Evolutionary conservation across 441 rosid species (phyloP), one percentile per base, ranked within the genome.

Genomic region (Erodium texanum): DNA sequence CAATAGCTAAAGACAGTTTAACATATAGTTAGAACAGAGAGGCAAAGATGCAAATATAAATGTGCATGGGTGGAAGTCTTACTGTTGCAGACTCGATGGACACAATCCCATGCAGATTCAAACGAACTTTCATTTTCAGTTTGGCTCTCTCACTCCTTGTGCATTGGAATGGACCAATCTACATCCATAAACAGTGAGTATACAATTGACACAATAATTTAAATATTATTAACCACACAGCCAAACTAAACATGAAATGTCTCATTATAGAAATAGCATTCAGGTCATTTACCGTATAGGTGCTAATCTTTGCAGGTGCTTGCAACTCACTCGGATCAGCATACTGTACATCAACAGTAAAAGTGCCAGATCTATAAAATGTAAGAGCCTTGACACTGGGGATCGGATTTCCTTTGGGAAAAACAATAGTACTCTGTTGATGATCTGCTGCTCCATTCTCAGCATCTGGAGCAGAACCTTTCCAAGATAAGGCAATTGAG

Each of bases 151-250:
- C 94, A 70, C 80, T 82, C 73, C 81, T 84, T 18, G 84, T 67
- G 64, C 89, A 82, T 70, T 89, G 98, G 83, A 94, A 92, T 68
- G 99, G 99, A 70, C 99, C 99, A 65, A 94, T 87, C 99, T 94
- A 82, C 62, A 56, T 74, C 69, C 56, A 72, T n/a, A 54, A 29
- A 63, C 24, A 73, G 64, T 19, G 65, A 54, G 8, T 34, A 34
- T 71, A 45, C 5, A 65, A 11, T 22, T 15, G 56, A 62, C 16
- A 6, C 22, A 74, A 14, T 2, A 11, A 45, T 34, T 15, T 14
- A 45, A 4, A 45, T 16, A 45, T 45, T 12, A 45, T 45, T 5
- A 45, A 15, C 52, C 38, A 34, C 8, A 45, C 12, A 11, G 16
- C 3, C n/a, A n/a, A 65, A 20, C 15, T 24, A 3, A 14, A 23